Conservation (phyloP, 139 green algal species). For the Chlorella sp. region DNA sequence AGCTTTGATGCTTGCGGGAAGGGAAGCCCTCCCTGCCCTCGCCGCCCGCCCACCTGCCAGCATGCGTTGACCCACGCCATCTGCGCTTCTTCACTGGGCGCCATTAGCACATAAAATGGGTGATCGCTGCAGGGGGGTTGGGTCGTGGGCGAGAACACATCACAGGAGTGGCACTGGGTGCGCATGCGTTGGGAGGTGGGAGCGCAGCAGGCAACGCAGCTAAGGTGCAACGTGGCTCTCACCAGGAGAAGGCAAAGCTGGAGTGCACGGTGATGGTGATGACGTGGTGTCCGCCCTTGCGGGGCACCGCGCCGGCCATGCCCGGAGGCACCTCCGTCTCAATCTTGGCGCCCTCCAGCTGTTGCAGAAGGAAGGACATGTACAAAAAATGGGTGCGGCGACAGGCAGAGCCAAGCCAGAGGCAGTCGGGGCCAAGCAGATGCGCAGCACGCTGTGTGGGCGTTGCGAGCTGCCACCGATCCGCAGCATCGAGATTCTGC, state of each 20-base stretch:
- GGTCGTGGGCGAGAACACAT: too few species aligned
- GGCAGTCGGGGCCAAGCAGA: too few species aligned
- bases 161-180: too few species aligned
- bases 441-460: too few species aligned
- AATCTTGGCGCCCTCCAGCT: slow-evolving; percentile 6
- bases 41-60: slow-evolving; percentile 5
- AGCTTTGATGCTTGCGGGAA: neutral
- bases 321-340: slow-evolving; percentile 9
- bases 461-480: too few species aligned
- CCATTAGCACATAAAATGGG: slow-evolving; percentile 32
- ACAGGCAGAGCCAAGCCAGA: neutral
- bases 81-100: slow-evolving; percentile 21
- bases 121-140: too few species aligned
- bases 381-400: neutral
- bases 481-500: too few species aligned
- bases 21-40: neutral
- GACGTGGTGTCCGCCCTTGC: neutral
- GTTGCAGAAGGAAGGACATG: neutral
- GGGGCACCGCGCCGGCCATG: neutral
- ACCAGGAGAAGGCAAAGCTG: slow-evolving; percentile 9
- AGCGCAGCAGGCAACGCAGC: too few species aligned
- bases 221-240: too few species aligned
- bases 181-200: too few species aligned
- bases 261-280: slow-evolving; percentile 38
- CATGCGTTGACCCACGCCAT: slow-evolving; percentile 15